A percentile compares a stretch with the other conserved stretches of the same genome.
Conservation (phyloP, 352 stramenopile genomes). For the Blastocystis sp. region DNA sequence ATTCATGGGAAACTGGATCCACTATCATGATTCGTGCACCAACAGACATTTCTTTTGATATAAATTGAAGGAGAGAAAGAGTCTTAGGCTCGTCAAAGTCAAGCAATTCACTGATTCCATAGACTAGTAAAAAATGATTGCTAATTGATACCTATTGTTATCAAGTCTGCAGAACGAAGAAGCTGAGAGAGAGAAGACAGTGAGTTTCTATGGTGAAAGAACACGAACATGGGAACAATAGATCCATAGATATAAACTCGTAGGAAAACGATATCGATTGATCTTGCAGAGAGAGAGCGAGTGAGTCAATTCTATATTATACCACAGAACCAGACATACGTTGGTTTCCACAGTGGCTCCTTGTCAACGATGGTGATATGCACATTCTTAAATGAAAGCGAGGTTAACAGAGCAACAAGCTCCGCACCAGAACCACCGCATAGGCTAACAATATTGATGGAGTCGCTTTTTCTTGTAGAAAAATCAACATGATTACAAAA, state of each 20-base stretch:
- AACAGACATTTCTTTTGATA: not conserved
- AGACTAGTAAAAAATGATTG: not conserved
- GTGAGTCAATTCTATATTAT: slow-evolving; percentile 13
- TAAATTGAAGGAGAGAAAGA: not conserved
- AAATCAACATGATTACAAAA: not conserved
- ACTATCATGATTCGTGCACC: not conserved
- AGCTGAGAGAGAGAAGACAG: not conserved
- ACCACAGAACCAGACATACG: not conserved
- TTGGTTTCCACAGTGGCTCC: not conserved
- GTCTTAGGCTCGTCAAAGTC: not conserved
- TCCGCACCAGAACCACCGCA: slow-evolving; percentile 33
- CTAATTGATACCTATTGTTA: not conserved
- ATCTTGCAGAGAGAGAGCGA: not conserved
- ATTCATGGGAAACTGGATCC: slow-evolving; percentile 23
- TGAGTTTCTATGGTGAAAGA: not conserved
- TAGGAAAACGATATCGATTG: not conserved
- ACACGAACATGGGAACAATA: not conserved
- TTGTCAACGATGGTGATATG: slow-evolving; percentile 31
- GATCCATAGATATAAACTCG: not conserved
- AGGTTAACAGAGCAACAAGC: not conserved
- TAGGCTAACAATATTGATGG: not conserved
- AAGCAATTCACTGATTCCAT: slow-evolving; percentile 30
- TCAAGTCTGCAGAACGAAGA: not conserved
- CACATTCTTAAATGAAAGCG: not conserved
- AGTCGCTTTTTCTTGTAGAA: not conserved